Base-by-base conservation (phyloP, 768 basidiomycete species). In the Panaeolus cyanescens region DNA sequence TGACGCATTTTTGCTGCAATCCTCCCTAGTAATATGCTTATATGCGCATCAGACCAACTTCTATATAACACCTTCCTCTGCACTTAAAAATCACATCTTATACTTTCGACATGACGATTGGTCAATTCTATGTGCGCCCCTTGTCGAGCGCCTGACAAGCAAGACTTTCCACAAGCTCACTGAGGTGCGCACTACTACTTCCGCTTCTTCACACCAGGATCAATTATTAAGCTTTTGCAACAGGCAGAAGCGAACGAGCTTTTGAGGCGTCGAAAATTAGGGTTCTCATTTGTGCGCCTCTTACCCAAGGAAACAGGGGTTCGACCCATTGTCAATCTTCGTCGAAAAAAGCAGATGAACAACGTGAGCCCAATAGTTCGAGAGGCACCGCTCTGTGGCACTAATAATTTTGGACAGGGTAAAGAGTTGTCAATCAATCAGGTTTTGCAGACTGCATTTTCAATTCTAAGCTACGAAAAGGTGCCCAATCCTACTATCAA, bases 51-150 rank as follows among this genome's bases (percentile, higher is more conserved):
- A 98, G 96, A 93, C 93, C 2, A 89, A 89, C 0, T 99, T 97
- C 75, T 98, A 98, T 73, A 82, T 95, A 42, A 99, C 97, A 0
- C 93, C 99, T 64, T 93, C 96, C 0, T 88, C 91, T 19, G 91
- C 89, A 6, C 93, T 89, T 67, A 82, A 90, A 37, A 91, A 95
- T 62, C 85, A 86, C 42, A 82, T 96, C 1, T 77, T 98, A 0
- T 99, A 96, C 70, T 99, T 97, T 72, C 86, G 93, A 10, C 95
- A 98, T 58, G 94, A 96, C 56, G 95, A 96, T 66, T 99, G 96
- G 97, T 79, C 82, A n/a, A 76, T 74, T 2, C 80, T 98, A 5
- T 96, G 95, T 60, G 77, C 83, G 9, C 97, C 97, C 1, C 80
- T 98, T 28, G 79, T 96, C 10, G 85, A 88, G 62, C 81, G 86